Evolutionary conservation across 2,329 filamentous ascomycete species (phyloP).

Genomic region (Monilinia fructigena): DNA sequence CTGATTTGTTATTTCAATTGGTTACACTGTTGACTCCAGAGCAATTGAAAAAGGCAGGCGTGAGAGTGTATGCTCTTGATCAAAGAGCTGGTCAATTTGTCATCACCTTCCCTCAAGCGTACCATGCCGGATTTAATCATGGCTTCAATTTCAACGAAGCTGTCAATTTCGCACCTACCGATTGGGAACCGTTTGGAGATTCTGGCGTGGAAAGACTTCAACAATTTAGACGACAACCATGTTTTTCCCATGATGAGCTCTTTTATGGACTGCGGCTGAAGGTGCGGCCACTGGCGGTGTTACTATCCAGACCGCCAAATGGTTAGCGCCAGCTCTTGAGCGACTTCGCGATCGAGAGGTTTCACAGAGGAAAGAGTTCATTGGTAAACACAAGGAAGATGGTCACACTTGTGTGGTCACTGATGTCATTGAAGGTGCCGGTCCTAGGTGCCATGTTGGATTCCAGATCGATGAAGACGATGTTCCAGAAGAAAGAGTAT

Average conservation of each 20-base stretch:
- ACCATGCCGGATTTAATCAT: conserved; percentile 97
- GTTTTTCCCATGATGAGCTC: conserved; percentile 95
- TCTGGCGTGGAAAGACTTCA: conserved; percentile 83
- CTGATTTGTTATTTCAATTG: conserved; percentile 91
- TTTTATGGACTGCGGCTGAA: conserved; percentile 87
- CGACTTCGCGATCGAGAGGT: conserved; percentile 74
- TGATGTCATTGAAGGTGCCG: conserved; percentile 36
- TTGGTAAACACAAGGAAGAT: conserved; percentile 61
- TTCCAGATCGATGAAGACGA: conserved; percentile 70
- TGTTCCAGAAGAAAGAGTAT: conserved; percentile 88
- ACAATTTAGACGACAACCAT: conserved; percentile 85
- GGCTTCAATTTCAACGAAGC: conserved; percentile 99
- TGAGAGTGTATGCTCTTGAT: conserved; percentile 91
- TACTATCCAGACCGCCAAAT: conserved; percentile 87
- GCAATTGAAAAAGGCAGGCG: conserved; percentile 87
- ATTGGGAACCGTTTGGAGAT: conserved; percentile 93
- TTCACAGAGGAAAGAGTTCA: conserved; percentile 64
- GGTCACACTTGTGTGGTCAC: conserved; percentile 37
- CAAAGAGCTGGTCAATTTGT: conserved; percentile 95
- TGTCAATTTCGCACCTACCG: conserved; percentile 91
- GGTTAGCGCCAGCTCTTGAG: conserved; percentile 84
- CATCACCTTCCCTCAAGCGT: conserved; percentile 93
- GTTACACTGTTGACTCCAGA: conserved; percentile 95
- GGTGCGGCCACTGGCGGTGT: conserved; percentile 63
- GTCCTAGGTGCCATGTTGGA: conserved; percentile 54